phyloP scores from a whole-genome alignment of 306 rosid genomes.

The Corylus americana region DNA sequence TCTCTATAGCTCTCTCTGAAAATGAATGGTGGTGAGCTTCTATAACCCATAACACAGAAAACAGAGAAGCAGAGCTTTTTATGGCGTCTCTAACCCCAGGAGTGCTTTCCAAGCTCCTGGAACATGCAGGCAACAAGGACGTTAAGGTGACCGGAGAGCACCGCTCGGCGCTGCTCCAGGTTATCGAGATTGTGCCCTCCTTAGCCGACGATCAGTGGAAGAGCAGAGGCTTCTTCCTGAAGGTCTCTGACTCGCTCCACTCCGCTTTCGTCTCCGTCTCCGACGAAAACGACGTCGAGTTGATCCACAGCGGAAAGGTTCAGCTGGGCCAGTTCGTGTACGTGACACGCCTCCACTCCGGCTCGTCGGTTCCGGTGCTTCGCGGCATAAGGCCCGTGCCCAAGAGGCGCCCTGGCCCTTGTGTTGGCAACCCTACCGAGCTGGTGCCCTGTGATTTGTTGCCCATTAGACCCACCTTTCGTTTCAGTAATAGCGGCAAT shows the following conservation, averaged over 20 bases:
- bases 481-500: slow-evolving; percentile 22
- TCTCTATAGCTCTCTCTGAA: background rate
- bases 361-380: slow-evolving; percentile 54
- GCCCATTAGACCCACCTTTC: slow-evolving; percentile 7
- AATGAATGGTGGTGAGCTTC: background rate
- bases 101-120: slow-evolving; percentile 64
- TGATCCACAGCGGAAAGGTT: slow-evolving; percentile 54
- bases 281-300: slow-evolving; percentile 50
- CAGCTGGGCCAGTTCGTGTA: slow-evolving; percentile 76
- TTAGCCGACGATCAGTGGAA: slow-evolving; percentile 52
- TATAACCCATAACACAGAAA: background rate
- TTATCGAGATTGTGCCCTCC: slow-evolving; percentile 65
- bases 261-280: slow-evolving; percentile 62
- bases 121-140: slow-evolving; percentile 46
- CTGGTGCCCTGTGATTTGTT: slow-evolving; percentile 50
- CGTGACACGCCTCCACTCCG: slow-evolving; percentile 50
- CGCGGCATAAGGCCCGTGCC: slow-evolving; percentile 61
- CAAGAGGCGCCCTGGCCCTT: slow-evolving; percentile 42
- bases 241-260: slow-evolving; percentile 69
- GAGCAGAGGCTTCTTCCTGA: slow-evolving; percentile 67
- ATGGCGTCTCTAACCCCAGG: slow-evolving; percentile 87
- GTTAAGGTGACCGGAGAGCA: slow-evolving; percentile 52
- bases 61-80: background rate
- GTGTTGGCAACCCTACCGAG: slow-evolving; percentile 62
- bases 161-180: slow-evolving; percentile 73